These are phyloP conservation scores for Daedaleopsis nitida DNA, from an alignment of 768 basidiomycete genomes.

Conservation along the genomic window DNA sequence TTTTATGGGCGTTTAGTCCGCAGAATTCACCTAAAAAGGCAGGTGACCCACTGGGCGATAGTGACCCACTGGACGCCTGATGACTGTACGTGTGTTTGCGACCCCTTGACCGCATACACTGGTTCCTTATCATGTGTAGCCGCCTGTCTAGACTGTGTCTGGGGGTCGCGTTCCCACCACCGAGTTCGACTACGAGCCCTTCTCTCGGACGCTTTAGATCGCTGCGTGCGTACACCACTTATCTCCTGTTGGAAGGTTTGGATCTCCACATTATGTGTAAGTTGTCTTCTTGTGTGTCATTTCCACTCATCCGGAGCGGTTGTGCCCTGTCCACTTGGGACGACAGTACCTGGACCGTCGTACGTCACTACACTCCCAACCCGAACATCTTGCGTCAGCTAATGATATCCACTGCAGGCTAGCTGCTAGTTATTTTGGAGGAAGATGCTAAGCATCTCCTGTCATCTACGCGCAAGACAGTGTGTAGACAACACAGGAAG, in stretches of 20 bases:
- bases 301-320: not conserved
- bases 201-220: conserved; percentile 7
- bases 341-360: too few relatives aligned
- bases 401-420: too few relatives aligned
- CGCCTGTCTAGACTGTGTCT: conserved; percentile 1
- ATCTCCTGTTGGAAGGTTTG: conserved; percentile 5
- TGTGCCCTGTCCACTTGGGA: not conserved
- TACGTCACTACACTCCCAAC: too few relatives aligned
- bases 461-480: too few relatives aligned
- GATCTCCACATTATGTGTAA: conserved; percentile 1
- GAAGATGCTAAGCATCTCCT: too few relatives aligned
- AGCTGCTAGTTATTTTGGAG: too few relatives aligned
- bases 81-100: not conserved
- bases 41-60: too few relatives aligned
- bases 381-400: too few relatives aligned
- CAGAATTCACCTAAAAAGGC: too few relatives aligned
- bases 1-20: too few relatives aligned
- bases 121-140: conserved; percentile 1
- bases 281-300: not conserved
- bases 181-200: conserved; percentile 1
- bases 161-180: conserved; percentile 8
- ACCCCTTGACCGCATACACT: not conserved
- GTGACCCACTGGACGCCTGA: too few relatives aligned
- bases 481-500: too few relatives aligned
- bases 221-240: not conserved